Base-by-base conservation (phyloP, 352 stramenopile genomes). In the Salisapilia sapeloensis region DNA sequence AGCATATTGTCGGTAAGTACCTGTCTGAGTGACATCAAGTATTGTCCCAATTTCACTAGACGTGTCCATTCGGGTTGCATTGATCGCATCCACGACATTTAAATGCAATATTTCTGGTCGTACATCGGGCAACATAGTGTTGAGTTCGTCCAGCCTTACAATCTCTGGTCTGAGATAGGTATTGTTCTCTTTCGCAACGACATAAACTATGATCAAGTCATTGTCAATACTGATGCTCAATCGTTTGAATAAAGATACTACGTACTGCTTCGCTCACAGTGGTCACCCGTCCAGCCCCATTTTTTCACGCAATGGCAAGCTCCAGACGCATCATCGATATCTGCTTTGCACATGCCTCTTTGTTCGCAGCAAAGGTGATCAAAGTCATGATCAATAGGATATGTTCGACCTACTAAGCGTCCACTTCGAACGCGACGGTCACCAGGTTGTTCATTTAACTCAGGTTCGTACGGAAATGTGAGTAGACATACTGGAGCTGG, bases 341-440 rank as follows among this genome's bases (percentile, higher is more conserved):
- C 37, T 4, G 50, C 31, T 2, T 42, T 46, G 17, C 67, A 84
- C 6, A 40, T 31, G 0, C 67, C 67, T 2, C 61, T 48, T 28
- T 84, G 66, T 24, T 81, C 56, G 32, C 67, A 84, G 44, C 67
- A 84, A 17, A 70, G 39, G 30, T 42, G 48, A 39, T 81, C 67
- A 29, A 60, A 71, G 41, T 81, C 67, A 33, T 84, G 67, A 45
- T 81, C 64, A 35, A 77, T 72, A 11, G 67, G 64, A 22, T 81
- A 84, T 15, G 29, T 76, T 3, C 64, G 60, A 16, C 61, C 67
- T 14, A 78, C 51, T n/a, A 67, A 43, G 1, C 47, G 51, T 4
- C 67, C 67, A 29, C 64, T 81, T 37, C 67, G 50, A 22, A 84
- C 61, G 22, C 64, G 51, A 6, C 67, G 53, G 6, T 74, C 47